Conservation (phyloP, 257 asterid species). For the Echium plantagineum region DNA sequence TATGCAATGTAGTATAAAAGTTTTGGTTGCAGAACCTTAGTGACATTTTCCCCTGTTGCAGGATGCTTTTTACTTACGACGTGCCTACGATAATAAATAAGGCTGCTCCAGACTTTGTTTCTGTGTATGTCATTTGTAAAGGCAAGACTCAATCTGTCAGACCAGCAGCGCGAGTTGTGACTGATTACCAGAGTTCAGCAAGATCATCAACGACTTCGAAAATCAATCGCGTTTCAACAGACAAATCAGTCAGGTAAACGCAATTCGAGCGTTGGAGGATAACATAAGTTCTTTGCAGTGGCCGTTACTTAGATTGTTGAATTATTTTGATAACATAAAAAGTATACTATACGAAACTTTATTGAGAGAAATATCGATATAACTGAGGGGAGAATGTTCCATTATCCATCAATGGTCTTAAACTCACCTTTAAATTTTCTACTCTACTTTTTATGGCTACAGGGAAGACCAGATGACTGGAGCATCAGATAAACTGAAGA, state of each 20-base stretch:
- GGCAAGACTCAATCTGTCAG: constrained; percentile 53
- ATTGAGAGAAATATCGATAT: too few species aligned
- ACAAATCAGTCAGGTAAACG: background rate
- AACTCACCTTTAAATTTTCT: background rate
- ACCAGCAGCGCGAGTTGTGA: constrained; percentile 34
- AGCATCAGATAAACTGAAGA: constrained; percentile 17
- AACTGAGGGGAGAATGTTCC: background rate
- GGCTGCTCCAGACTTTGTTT: constrained; percentile 45
- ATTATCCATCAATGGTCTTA: background rate
- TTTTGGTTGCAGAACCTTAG: background rate
- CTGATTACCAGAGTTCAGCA: constrained; percentile 37
- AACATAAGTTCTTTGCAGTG: too few species aligned
- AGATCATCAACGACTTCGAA: too few species aligned
- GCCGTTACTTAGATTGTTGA: too few species aligned
- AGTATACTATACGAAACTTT: too few species aligned
- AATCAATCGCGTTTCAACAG: too few species aligned
- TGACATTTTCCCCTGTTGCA: constrained; percentile 8
- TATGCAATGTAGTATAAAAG: background rate
- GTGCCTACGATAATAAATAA: constrained; percentile 57
- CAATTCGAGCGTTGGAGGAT: background rate
- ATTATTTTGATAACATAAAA: too few species aligned
- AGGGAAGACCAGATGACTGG: constrained; percentile 23
- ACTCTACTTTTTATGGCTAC: constrained; percentile 5
- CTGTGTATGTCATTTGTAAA: constrained; percentile 37
- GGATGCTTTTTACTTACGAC: constrained; percentile 50